phyloP scores from a whole-genome alignment of 2,329 filamentous ascomycete genomes.

The Microascus cirrosus region DNA sequence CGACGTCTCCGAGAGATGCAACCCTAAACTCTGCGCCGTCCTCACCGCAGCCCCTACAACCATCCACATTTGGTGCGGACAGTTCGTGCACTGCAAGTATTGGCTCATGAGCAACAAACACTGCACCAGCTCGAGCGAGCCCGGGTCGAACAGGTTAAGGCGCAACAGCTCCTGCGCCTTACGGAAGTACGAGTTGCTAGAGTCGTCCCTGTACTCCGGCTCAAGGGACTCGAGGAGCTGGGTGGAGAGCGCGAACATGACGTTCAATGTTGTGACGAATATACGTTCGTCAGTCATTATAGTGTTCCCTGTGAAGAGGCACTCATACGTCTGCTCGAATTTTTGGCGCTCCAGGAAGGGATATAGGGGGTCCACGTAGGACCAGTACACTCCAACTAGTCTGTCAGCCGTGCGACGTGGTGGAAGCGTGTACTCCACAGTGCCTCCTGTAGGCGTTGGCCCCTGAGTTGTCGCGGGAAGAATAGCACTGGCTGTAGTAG shows the following conservation, averaged over 20 bases:
- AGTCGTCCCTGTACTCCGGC: slow-evolving; percentile 24
- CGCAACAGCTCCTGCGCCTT: slow-evolving; percentile 29
- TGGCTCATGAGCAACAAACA: slow-evolving; percentile 34
- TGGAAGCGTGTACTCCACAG: slow-evolving; percentile 27
- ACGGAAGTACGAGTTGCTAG: slow-evolving; percentile 27
- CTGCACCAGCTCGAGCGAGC: slow-evolving; percentile 31
- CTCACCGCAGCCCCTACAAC: slow-evolving; percentile 31
- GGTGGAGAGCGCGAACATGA: slow-evolving; percentile 32
- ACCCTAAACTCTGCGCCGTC: slow-evolving; percentile 32
- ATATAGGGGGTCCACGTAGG: slow-evolving; percentile 31
- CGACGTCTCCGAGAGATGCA: slow-evolving; percentile 28
- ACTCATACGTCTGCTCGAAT: slow-evolving; percentile 25
- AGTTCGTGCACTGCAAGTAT: slow-evolving; percentile 35
- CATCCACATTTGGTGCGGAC: slow-evolving; percentile 37
- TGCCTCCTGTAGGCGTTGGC: slow-evolving; percentile 5
- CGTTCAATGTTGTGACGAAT: slow-evolving; percentile 31
- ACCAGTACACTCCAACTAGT: slow-evolving; percentile 33
- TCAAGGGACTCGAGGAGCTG: slow-evolving; percentile 29
- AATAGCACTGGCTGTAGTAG: not conserved
- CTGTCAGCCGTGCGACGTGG: slow-evolving; percentile 30
- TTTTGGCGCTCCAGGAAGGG: slow-evolving; percentile 27
- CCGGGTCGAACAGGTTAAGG: slow-evolving; percentile 28
- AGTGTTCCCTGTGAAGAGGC: slow-evolving; percentile 24
- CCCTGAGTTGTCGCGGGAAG: not conserved
- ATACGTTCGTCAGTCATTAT: slow-evolving; percentile 26